Evolutionary conservation across 2,329 filamentous ascomycete genomes (phyloP).

Genomic region (Stemphylium vesicarium): DNA sequence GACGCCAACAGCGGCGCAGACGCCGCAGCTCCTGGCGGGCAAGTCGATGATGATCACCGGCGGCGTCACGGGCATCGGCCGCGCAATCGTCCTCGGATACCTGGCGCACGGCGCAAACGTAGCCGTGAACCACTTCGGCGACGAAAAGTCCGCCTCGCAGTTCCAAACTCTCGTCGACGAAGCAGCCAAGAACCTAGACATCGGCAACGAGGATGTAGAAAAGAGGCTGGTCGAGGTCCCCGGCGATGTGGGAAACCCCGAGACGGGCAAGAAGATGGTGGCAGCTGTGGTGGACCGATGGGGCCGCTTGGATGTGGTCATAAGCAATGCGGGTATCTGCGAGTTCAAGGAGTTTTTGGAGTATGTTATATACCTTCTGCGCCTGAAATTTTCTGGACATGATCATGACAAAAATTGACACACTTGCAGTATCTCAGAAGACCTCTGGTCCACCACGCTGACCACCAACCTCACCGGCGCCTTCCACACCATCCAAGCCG

Average conservation of each 20-base stretch:
- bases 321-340: conserved; percentile 89
- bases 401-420: background rate
- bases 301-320: conserved; percentile 68
- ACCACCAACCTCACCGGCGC: conserved; percentile 84
- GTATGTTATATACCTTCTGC: conserved; percentile 53
- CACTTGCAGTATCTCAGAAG: conserved; percentile 64
- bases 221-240: conserved; percentile 67
- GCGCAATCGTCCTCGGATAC: conserved; percentile 82
- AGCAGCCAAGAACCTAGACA: conserved; percentile 28
- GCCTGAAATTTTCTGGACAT: too few relatives aligned
- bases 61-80: conserved; percentile 83
- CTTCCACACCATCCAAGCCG: conserved; percentile 87
- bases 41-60: conserved; percentile 89
- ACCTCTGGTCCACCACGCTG: conserved; percentile 74
- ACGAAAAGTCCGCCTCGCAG: conserved; percentile 55
- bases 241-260: conserved; percentile 78
- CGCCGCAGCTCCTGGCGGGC: conserved; percentile 64
- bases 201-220: conserved; percentile 41
- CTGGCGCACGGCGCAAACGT: conserved; percentile 78
- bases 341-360: conserved; percentile 86
- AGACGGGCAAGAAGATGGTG: conserved; percentile 74
- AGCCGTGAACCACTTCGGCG: conserved; percentile 78
- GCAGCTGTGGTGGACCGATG: conserved; percentile 67
- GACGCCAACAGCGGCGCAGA: conserved; percentile 14
- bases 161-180: conserved; percentile 57